A percentile compares a stretch with the other conserved stretches of the same genome.
These are phyloP conservation scores for Tuber microsphaerosporum DNA, from an alignment of 495 filamentous ascomycete genomes.

Conservation along the genomic window DNA sequence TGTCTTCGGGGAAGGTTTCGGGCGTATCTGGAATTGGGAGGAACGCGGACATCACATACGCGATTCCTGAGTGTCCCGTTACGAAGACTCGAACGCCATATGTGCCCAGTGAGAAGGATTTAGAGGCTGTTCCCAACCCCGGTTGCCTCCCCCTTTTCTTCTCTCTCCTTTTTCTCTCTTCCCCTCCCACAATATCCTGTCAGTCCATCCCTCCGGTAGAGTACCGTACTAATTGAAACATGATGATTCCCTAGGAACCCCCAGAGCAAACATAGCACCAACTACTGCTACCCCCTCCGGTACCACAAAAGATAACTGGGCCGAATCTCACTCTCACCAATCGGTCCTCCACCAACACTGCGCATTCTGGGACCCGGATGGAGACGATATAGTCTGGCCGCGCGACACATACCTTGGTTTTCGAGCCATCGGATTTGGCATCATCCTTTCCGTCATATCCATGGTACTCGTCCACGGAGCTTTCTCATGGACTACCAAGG, in stretches of 20 bases:
- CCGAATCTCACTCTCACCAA: conserved; percentile 27
- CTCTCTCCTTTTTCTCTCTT: neutral
- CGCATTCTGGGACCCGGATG: conserved; percentile 51
- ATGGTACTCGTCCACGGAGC: conserved; percentile 46
- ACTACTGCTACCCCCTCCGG: conserved; percentile 41
- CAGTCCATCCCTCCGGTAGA: too few relatives aligned
- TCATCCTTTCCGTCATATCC: conserved; percentile 42
- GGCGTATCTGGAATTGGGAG: neutral
- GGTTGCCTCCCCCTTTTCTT: conserved; percentile 2
- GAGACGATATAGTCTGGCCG: conserved; percentile 51
- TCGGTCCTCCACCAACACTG: conserved; percentile 49
- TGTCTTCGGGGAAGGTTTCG: neutral
- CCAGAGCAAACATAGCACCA: conserved; percentile 44
- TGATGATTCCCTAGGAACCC: conserved; percentile 28
- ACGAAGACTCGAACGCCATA: conserved; percentile 15
- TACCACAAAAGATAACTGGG: conserved; percentile 34
- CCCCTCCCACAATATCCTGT: too few relatives aligned
- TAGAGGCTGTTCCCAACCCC: conserved; percentile 16
- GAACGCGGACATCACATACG: conserved; percentile 5
- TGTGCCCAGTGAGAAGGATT: conserved; percentile 10
- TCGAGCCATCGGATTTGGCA: conserved; percentile 49
- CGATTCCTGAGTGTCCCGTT: conserved; percentile 4
- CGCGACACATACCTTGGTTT: conserved; percentile 52
- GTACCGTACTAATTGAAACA: neutral
- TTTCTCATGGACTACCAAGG: conserved; percentile 51